Evolutionary conservation across 1,284 basidiomycete species (phyloP), one percentile per base, ranked within the genome.

Genomic region (Boletus semigastroideus): DNA sequence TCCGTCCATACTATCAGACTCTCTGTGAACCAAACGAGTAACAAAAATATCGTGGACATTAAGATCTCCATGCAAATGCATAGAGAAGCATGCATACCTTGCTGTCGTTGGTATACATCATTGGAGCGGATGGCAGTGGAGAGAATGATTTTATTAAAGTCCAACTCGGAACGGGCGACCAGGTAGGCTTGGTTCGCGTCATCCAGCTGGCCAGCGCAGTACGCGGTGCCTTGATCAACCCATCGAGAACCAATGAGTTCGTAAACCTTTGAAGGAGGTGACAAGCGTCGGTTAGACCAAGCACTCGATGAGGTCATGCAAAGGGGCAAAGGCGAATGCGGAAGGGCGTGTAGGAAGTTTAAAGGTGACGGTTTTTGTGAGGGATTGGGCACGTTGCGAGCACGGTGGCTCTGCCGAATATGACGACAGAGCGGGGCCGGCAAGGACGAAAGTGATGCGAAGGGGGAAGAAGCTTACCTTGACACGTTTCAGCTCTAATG

Each of bases 1-100:
- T 98, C 96, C 2, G 96, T 99, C 96, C 96, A 99, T 13, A 99
- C 96, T 57, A 99, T 98, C 42, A 99, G 80, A 2, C 97, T 99
- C 60, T 98, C 96, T 93, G 48, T 42, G 46, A 20, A 54, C 45
- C 50, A 52, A 48, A 49, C 51, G 56, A 69, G 55, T 52, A 16
- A 13, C 31, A 9, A 36, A 25, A 34, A 44, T 3, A 46, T 45
- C 17, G 50, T 54, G 7, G 34, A 33, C 47, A 48, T 33, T 43
- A 25, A 49, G 42, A 46, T 30, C 19, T 33, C 28, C 20, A 46
- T n/a, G 39, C 1, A 44, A 40, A 48, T 43, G 30, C 5, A 42
- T 25, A 45, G 11, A 39, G 16, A 48, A 59, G 52, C 20, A 17
- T 57, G 75, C 80, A 58, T 59, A 91, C 92, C 93, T 78, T 96